These are phyloP conservation scores for Coriaria nepalensis DNA, from an alignment of 306 rosid genomes.

Conservation along the genomic window DNA sequence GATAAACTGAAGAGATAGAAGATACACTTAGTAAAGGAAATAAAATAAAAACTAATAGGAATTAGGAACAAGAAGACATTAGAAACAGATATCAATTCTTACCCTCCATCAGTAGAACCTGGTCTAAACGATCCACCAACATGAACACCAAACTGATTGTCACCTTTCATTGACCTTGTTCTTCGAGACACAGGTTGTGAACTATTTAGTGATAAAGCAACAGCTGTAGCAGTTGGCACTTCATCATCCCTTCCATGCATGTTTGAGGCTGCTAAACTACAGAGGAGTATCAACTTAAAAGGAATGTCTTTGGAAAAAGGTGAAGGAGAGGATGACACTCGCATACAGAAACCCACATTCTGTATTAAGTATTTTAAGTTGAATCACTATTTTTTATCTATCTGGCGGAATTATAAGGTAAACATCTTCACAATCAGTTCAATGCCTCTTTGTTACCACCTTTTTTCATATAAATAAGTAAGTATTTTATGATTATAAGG, in stretches of 20 bases:
- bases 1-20: conserved; percentile 47
- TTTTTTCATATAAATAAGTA: too few species aligned
- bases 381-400: too few species aligned
- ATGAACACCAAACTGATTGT: conserved; percentile 43
- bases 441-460: too few species aligned
- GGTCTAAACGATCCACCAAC: conserved; percentile 64
- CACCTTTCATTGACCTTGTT: conserved; percentile 77
- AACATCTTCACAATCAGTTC: too few species aligned
- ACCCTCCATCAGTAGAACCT: conserved; percentile 78
- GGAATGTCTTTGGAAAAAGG: conserved; percentile 2
- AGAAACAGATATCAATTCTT: conserved; percentile 17
- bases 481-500: too few species aligned
- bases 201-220: conserved; percentile 44
- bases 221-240: conserved; percentile 72
- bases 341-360: too few species aligned
- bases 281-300: conserved; percentile 23
- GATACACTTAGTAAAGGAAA: conserved; percentile 1
- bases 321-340: too few species aligned
- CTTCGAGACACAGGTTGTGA: conserved; percentile 88
- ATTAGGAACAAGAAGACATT: neutral
- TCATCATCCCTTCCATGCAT: conserved; percentile 74
- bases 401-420: too few species aligned
- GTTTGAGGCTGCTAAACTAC: conserved; percentile 55
- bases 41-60: conserved; percentile 1
- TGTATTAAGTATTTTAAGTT: too few species aligned